Evolutionary conservation across 352 stramenopile genomes (phyloP).

Genomic region (Aphanomyces stellatus): DNA sequence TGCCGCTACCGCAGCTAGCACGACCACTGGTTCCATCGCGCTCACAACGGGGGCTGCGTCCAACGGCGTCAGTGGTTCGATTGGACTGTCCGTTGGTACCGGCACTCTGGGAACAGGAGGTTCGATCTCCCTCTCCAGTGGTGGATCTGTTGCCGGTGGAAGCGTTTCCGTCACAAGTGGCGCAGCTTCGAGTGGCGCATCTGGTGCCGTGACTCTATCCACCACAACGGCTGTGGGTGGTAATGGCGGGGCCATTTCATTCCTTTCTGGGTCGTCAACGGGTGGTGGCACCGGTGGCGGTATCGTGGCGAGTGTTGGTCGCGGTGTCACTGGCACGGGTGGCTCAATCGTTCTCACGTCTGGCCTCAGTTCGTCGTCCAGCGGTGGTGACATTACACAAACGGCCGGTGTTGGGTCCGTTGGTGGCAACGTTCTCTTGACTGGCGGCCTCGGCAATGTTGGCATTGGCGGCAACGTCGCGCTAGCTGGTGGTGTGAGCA

Average conservation of each 20-base stretch:
- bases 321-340: constrained; percentile 20
- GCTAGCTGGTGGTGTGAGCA: constrained; percentile 8
- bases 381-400: constrained; percentile 2
- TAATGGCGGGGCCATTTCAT: constrained; percentile 41
- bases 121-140: constrained; percentile 54
- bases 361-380: constrained; percentile 25
- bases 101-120: constrained; percentile 51
- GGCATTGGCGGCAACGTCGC: constrained; percentile 56
- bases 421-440: constrained; percentile 53
- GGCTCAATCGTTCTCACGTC: constrained; percentile 23
- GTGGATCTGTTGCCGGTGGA: constrained; percentile 37
- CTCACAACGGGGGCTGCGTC: constrained; percentile 38
- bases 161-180: constrained; percentile 63
- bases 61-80: constrained; percentile 37
- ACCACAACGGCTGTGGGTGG: constrained; percentile 36
- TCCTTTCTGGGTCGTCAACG: constrained; percentile 31
- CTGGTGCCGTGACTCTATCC: constrained; percentile 47
- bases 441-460: constrained; percentile 43
- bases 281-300: constrained; percentile 31
- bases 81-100: constrained; percentile 57
- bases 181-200: constrained; percentile 33
- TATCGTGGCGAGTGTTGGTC: constrained; percentile 28
- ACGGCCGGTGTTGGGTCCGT: constrained; percentile 34
- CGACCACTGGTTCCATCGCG: constrained; percentile 39
- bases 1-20: constrained; percentile 38